Percentiles rank a stretch among this genome's conserved stretches.
These are phyloP conservation scores for Solanum etuberosum DNA, from an alignment of 257 asterid genomes.

Conservation along the genomic window DNA sequence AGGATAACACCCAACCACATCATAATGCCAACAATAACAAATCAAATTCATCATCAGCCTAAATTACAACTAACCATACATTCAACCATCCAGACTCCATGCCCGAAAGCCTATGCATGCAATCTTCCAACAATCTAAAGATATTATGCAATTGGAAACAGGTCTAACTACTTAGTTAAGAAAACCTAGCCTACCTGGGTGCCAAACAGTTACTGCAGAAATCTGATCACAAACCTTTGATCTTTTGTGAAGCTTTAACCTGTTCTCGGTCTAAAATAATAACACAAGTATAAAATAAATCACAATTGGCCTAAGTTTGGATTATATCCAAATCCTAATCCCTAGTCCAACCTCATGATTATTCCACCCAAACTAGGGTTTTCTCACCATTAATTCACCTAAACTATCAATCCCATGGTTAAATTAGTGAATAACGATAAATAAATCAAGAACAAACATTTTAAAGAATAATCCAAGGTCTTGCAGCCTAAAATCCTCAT, in stretches of 20 bases:
- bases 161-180: not conserved
- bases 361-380: not conserved
- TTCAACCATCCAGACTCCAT: not conserved
- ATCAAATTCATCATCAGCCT: not conserved
- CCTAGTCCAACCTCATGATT: not conserved
- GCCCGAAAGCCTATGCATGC: not conserved
- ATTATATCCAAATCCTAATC: not conserved
- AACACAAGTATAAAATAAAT: not conserved
- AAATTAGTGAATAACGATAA: not conserved
- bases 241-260: not conserved
- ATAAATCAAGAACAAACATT: not conserved
- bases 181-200: not conserved
- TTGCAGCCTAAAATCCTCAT: not conserved
- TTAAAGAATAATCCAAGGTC: not conserved
- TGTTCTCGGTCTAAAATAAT: not conserved
- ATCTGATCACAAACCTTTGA: not conserved
- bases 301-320: not conserved
- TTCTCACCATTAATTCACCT: not conserved
- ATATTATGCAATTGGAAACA: not conserved
- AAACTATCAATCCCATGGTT: not conserved
- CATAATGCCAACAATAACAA: not conserved
- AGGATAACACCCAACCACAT: not conserved
- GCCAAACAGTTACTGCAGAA: not conserved
- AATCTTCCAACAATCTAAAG: not conserved
- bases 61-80: not conserved